Evolutionary conservation across 2,329 filamentous ascomycete genomes (phyloP).

Genomic region (Talaromyces sp.): DNA sequence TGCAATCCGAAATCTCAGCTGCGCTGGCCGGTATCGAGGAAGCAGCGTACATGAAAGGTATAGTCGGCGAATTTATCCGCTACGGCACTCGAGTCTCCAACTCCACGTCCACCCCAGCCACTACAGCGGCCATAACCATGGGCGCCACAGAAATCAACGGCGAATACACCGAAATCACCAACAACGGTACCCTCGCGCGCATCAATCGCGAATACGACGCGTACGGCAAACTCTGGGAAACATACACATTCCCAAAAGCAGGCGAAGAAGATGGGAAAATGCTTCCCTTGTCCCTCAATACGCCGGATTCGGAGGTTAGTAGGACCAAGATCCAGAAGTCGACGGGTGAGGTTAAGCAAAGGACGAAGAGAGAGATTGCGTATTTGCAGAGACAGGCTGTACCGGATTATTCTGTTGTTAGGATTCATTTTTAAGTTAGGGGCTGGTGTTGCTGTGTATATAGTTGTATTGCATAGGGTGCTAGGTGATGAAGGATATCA

Average conservation of each 20-base stretch:
- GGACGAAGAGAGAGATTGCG: conserved; percentile 70
- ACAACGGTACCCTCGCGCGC: conserved; percentile 15
- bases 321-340: conserved; percentile 54
- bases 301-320: conserved; percentile 36
- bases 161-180: conserved; percentile 34
- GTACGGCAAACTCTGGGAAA: conserved; percentile 18
- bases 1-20: conserved; percentile 48
- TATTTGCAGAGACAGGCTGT: conserved; percentile 75
- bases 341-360: conserved; percentile 66
- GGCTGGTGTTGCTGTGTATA: conserved; percentile 20
- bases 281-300: conserved; percentile 71
- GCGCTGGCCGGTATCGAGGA: conserved; percentile 48
- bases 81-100: conserved; percentile 25
- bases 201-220: conserved; percentile 17
- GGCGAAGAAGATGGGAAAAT: conserved; percentile 41
- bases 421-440: conserved; percentile 60
- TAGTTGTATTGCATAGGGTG: neutral
- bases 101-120: conserved; percentile 12
- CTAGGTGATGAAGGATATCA: neutral
- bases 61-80: conserved; percentile 46
- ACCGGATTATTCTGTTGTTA: conserved; percentile 78
- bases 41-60: conserved; percentile 45
- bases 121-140: conserved; percentile 24
- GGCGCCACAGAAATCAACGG: conserved; percentile 40
- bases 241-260: conserved; percentile 25